Base-by-base conservation (phyloP, 1,139 yeast species). In the Pneumocystis murina region DNA sequence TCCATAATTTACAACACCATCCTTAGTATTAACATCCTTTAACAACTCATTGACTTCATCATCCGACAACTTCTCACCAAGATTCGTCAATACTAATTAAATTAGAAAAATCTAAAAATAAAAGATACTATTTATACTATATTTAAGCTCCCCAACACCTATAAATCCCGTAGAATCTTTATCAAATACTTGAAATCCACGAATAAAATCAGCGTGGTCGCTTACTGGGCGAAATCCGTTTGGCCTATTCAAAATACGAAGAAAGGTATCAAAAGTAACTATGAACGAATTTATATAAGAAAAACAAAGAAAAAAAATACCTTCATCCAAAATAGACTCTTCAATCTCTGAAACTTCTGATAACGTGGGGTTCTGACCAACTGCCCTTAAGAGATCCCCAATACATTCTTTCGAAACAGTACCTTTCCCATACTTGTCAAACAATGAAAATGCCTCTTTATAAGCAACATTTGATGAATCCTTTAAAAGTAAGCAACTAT, bases 111-210 rank as follows among this genome's bases (percentile, higher is more conserved):
- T 33, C 35, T 7, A 20, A 8, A 60, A 10, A 17, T 2, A 30
- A n/a, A 16, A 33, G 10, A 14, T 6, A 10, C 43, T 2, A 36
- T 36, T 38, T 68, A 12, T 63, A 70, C 72, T 89, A 76, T 92
- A 92, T 75, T 95, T 84, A 71, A 92, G 82, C 76, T 94, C 97
- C 66, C 99, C 99, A 60, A 92, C 96, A 57, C 97, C 95, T 71
- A 92, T 92, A 77, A 85, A 86, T 7, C 99, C 99, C 28, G 97
- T 86, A 69, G 86, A 84, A 69, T 90, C 96, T 78, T 91, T 94
- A 78, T 92, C 99, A 70, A 92, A 92, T 12, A 92, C 97, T 77
- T 92, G 97, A 82, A 92, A 92, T 0, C 97, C 98, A 72, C 94
- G 87, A 72, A 92, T 84, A 76, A 92, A 92, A 75, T 92, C 99